Evolutionary conservation across 179 eudicot species (phyloP).

Genomic region (Beta corolliflora): DNA sequence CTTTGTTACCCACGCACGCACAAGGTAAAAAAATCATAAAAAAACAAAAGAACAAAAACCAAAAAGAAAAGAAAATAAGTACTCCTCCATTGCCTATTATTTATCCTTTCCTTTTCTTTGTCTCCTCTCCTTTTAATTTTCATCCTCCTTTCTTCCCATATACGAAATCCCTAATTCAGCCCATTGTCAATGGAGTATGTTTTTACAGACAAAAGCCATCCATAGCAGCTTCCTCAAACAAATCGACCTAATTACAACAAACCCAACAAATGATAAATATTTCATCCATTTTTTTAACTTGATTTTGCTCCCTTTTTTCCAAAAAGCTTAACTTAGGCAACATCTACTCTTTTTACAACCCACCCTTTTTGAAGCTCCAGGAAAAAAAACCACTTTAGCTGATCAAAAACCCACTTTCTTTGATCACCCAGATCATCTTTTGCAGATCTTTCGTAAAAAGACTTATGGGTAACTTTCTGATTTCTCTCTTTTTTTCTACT

Average conservation of each 20-base stretch:
- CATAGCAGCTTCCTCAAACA: neutral
- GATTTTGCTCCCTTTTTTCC: neutral
- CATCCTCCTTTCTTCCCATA: slow-evolving; percentile 27
- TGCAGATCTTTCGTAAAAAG: slow-evolving; percentile 30
- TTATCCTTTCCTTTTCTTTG: neutral
- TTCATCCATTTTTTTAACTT: no score
- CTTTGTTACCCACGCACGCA: neutral
- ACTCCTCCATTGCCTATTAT: neutral
- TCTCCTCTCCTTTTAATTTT: neutral
- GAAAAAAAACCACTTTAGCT: neutral
- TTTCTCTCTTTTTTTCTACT: no score
- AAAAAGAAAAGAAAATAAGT: neutral
- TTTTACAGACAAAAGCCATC: neutral
- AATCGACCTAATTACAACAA: neutral
- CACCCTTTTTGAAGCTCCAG: slow-evolving; percentile 22
- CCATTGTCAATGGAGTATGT: slow-evolving; percentile 16
- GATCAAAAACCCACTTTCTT: slow-evolving; percentile 18
- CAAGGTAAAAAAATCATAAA: no score
- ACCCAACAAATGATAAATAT: neutral
- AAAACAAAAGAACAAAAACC: neutral
- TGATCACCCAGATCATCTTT: slow-evolving; percentile 22
- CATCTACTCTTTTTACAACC: slow-evolving; percentile 29
- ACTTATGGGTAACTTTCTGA: slow-evolving; percentile 34
- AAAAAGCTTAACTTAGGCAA: neutral
- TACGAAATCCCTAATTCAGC: slow-evolving; percentile 35